Percentiles rank a stretch among this genome's conserved stretches.
These are phyloP conservation scores for Moesziomyces sp. DNA, from an alignment of 1,284 basidiomycete genomes.

Conservation along the genomic window DNA sequence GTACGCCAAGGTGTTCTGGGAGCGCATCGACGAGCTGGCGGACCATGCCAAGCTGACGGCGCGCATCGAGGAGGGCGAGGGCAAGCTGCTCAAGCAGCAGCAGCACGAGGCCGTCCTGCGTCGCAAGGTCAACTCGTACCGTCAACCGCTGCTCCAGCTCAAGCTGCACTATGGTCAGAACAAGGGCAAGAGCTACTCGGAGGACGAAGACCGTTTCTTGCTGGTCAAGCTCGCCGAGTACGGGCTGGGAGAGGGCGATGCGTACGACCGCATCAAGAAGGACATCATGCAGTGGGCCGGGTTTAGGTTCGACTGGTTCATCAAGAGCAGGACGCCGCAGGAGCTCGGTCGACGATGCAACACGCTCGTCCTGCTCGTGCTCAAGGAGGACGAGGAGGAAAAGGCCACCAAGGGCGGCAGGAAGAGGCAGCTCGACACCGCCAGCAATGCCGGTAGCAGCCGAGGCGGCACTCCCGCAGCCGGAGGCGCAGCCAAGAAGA, in stretches of 20 bases:
- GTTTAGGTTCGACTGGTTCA: constrained; percentile 96
- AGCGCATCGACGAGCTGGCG: constrained; percentile 84
- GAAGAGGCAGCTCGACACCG: constrained; percentile 25
- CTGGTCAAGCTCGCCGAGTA: constrained; percentile 91
- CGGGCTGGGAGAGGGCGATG: constrained; percentile 89
- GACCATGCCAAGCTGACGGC: constrained; percentile 57
- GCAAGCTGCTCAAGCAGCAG: constrained; percentile 58
- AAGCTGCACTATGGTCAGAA: constrained; percentile 62
- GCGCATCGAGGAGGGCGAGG: constrained; percentile 65
- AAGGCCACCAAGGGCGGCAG: constrained; percentile 15
- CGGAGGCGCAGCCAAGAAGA: constrained; percentile 14
- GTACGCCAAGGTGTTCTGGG: constrained; percentile 88
- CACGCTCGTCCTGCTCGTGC: constrained; percentile 87
- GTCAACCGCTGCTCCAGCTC: constrained; percentile 57
- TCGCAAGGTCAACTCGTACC: constrained; percentile 49
- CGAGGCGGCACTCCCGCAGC: constrained; percentile 21
- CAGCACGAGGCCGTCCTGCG: constrained; percentile 55
- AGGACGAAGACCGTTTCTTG: constrained; percentile 96
- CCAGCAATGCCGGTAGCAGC: constrained; percentile 30
- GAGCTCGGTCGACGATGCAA: constrained; percentile 90
- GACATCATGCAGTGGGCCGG: constrained; percentile 95
- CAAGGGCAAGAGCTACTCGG: constrained; percentile 90
- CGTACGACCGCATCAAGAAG: constrained; percentile 94
- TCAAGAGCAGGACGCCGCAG: constrained; percentile 91
- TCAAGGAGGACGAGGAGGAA: constrained; percentile 77